Conservation (phyloP, 495 filamentous ascomycete species). For the Daldinia grandis region DNA sequence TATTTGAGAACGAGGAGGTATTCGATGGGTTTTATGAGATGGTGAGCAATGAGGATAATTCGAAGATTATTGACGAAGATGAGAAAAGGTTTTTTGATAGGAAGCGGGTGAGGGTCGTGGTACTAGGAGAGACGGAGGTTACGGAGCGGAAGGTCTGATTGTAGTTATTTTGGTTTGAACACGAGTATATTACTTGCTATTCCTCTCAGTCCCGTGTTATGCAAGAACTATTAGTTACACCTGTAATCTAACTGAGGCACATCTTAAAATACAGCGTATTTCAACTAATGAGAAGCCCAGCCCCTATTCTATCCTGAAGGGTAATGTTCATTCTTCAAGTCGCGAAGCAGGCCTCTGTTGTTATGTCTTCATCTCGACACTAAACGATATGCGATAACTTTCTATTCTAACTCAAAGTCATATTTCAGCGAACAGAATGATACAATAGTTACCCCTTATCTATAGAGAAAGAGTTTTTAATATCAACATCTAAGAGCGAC, state of each 20-base stretch:
- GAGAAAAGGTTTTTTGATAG: constrained; percentile 12
- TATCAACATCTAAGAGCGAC: too few species aligned
- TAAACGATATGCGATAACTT: too few species aligned
- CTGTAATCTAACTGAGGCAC: background rate
- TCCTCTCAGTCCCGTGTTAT: background rate
- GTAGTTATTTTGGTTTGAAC: background rate
- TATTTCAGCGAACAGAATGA: too few species aligned
- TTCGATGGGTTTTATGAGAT: constrained; percentile 2
- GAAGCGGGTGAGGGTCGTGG: background rate
- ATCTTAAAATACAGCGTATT: background rate
- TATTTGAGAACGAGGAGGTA: constrained; percentile 3
- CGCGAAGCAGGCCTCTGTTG: background rate
- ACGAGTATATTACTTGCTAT: background rate
- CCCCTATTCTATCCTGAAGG: background rate
- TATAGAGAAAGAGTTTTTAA: too few species aligned
- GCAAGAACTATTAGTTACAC: too few species aligned
- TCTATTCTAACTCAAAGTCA: too few species aligned
- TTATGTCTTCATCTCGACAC: too few species aligned
- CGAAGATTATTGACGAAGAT: constrained; percentile 1
- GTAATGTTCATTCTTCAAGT: background rate
- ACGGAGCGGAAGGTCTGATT: background rate
- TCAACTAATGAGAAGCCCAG: background rate
- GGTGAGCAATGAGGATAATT: background rate
- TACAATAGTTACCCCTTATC: too few species aligned
- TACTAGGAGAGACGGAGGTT: constrained; percentile 8